Conservation (phyloP, 2,329 filamentous ascomycete genomes). For the Aspergillus transmontanensis region DNA sequence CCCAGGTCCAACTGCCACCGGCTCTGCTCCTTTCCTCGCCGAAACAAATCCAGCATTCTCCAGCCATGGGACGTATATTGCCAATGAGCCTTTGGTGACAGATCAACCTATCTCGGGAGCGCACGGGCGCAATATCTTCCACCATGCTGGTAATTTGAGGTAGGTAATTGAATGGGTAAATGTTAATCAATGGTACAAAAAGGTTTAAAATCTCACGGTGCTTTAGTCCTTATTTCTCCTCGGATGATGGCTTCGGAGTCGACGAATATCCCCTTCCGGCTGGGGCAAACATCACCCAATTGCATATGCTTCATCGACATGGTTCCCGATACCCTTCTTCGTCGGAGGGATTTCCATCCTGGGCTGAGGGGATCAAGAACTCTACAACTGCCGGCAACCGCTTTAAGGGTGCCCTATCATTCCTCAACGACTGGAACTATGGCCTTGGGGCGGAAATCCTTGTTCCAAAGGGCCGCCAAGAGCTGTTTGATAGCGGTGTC, state of each 20-base stretch:
- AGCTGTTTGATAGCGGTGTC: constrained; percentile 71
- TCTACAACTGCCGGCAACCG: constrained; percentile 32
- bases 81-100: constrained; percentile 72
- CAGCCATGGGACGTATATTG: constrained; percentile 56
- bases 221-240: constrained; percentile 66
- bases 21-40: constrained; percentile 68
- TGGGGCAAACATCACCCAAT: constrained; percentile 68
- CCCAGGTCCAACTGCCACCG: constrained; percentile 53
- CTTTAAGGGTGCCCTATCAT: constrained; percentile 58
- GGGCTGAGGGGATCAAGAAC: background rate
- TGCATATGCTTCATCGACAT: constrained; percentile 74
- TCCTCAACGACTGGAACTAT: constrained; percentile 71
- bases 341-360: constrained; percentile 40
- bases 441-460: constrained; percentile 70
- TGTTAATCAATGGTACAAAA: background rate
- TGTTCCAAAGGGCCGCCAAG: constrained; percentile 71
- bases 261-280: constrained; percentile 69
- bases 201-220: background rate
- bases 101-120: constrained; percentile 66
- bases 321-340: constrained; percentile 71
- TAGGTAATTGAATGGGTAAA: background rate
- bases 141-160: constrained; percentile 67
- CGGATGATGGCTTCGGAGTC: constrained; percentile 67
- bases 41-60: constrained; percentile 70
- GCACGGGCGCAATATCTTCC: constrained; percentile 67